Percentiles rank a stretch among this genome's conserved stretches.
Conservation (phyloP, 495 filamentous ascomycete genomes). For the Sporormia fimetaria region DNA sequence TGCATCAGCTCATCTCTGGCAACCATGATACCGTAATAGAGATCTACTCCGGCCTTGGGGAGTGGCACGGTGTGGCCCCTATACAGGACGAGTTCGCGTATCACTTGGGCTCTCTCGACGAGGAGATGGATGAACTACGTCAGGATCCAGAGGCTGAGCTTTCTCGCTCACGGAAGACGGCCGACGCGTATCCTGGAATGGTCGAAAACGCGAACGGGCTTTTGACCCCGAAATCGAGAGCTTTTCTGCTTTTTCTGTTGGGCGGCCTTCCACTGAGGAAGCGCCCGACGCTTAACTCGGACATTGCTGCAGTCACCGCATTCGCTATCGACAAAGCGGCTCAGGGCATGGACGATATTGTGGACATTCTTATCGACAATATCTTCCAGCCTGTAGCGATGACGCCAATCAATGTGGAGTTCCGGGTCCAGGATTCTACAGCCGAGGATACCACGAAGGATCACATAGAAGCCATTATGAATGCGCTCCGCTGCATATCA, state of each 20-base stretch:
- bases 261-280: slow-evolving; percentile 69
- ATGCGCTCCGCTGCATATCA: slow-evolving; percentile 70
- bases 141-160: too few relatives aligned
- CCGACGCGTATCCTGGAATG: too few relatives aligned
- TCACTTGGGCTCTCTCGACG: too few relatives aligned
- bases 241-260: slow-evolving; percentile 68
- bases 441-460: slow-evolving; percentile 31
- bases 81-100: too few relatives aligned
- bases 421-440: slow-evolving; percentile 1
- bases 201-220: slow-evolving; percentile 31
- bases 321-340: slow-evolving; percentile 87
- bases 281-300: slow-evolving; percentile 65
- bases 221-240: slow-evolving; percentile 70
- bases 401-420: slow-evolving; percentile 46
- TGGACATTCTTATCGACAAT: slow-evolving; percentile 75
- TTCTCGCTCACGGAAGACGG: too few relatives aligned
- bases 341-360: slow-evolving; percentile 71
- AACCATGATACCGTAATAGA: too few relatives aligned
- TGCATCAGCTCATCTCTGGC: slow-evolving; percentile 40
- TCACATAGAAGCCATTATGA: slow-evolving; percentile 36
- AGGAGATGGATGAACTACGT: too few relatives aligned
- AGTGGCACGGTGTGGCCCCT: too few relatives aligned
- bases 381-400: slow-evolving; percentile 57
- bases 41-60: too few relatives aligned
- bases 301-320: slow-evolving; percentile 73